phyloP scores from a whole-genome alignment of 2,329 filamentous ascomycete species.

The Fusarium sp. region DNA sequence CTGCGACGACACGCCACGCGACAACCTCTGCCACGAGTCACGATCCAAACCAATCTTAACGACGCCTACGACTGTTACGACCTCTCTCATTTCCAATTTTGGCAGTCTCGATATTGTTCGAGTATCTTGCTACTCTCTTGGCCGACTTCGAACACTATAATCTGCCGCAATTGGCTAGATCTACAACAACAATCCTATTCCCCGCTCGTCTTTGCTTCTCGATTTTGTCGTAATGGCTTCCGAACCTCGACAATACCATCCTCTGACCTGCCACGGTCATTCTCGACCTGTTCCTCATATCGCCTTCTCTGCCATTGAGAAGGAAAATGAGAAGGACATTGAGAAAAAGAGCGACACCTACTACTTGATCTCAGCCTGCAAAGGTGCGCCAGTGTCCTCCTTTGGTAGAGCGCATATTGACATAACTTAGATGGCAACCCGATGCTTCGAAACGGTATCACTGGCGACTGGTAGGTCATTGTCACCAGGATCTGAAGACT shows the following conservation, averaged over 20 bases:
- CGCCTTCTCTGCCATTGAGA: slow-evolving; percentile 87
- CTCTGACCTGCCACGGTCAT: slow-evolving; percentile 93
- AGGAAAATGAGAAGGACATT: slow-evolving; percentile 75
- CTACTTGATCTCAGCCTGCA: slow-evolving; percentile 94
- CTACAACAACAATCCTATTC: background rate
- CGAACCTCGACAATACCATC: slow-evolving; percentile 74
- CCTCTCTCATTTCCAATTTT: slow-evolving; percentile 27
- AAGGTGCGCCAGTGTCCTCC: slow-evolving; percentile 66
- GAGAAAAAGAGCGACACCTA: slow-evolving; percentile 80
- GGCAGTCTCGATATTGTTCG: slow-evolving; percentile 8
- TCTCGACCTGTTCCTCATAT: slow-evolving; percentile 93
- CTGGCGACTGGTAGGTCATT: slow-evolving; percentile 82
- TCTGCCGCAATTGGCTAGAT: slow-evolving; percentile 9
- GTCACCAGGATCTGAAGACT: background rate
- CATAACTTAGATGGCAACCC: slow-evolving; percentile 84
- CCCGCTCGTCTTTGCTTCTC: slow-evolving; percentile 6
- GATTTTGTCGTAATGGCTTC: slow-evolving; percentile 50
- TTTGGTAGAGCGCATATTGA: slow-evolving; percentile 40
- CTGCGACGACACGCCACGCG: slow-evolving; percentile 42
- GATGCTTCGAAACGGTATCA: slow-evolving; percentile 96
- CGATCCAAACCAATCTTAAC: slow-evolving; percentile 41
- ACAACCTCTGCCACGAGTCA: slow-evolving; percentile 38
- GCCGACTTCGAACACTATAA: slow-evolving; percentile 13
- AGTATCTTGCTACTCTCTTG: slow-evolving; percentile 3
- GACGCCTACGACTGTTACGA: slow-evolving; percentile 49